Percentiles rank a stretch among this genome's conserved stretches.
Conservation (phyloP, 495 filamentous ascomycete genomes). For the Lophium mytilinum region DNA sequence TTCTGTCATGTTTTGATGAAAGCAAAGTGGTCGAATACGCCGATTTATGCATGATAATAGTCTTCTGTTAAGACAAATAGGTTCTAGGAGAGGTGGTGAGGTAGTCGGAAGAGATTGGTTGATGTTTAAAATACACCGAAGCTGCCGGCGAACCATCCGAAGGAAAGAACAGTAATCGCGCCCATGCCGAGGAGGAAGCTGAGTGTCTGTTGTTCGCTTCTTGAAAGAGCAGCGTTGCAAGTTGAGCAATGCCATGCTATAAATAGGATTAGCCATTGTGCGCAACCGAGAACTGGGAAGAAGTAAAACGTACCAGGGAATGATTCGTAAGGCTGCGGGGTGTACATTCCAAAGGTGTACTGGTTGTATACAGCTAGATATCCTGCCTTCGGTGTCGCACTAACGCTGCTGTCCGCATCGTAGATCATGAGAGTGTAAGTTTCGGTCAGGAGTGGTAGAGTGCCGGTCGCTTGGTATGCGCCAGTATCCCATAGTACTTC, state of each 20-base stretch:
- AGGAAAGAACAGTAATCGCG: constrained; percentile 66
- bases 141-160: constrained; percentile 79
- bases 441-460: constrained; percentile 56
- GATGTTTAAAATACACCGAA: constrained; percentile 48
- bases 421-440: constrained; percentile 80
- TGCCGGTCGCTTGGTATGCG: constrained; percentile 54
- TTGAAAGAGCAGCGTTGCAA: constrained; percentile 62
- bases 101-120: not conserved
- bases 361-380: constrained; percentile 57
- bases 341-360: constrained; percentile 78
- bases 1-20: not conserved
- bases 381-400: constrained; percentile 58
- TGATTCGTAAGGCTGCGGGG: constrained; percentile 54
- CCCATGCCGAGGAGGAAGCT: constrained; percentile 69
- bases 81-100: constrained; percentile 1
- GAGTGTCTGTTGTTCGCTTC: constrained; percentile 57
- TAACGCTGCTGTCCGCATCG: constrained; percentile 58
- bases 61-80: not conserved
- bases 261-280: not conserved
- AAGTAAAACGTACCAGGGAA: constrained; percentile 45
- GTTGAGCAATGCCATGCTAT: constrained; percentile 55
- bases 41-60: not conserved
- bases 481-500: constrained; percentile 72
- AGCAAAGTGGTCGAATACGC: not conserved
- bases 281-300: not conserved